Evolutionary conservation across 2,329 filamentous ascomycete species (phyloP).

Genomic region (Xylariaceae sp.): DNA sequence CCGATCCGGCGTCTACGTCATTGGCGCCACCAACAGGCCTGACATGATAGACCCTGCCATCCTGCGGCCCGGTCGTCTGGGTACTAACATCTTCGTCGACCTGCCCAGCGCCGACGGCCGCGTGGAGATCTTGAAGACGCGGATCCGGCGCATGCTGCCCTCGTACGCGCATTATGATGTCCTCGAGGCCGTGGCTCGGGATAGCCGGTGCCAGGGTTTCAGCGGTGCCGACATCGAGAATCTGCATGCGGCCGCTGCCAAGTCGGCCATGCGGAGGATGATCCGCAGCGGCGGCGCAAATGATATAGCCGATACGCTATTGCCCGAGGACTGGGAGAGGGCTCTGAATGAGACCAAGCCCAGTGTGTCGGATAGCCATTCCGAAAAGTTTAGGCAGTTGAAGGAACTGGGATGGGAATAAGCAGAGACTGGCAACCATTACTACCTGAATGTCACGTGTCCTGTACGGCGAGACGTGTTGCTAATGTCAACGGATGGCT

Average conservation of each 20-base stretch:
- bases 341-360: constrained; percentile 44
- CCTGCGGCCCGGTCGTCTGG: constrained; percentile 83
- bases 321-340: constrained; percentile 45
- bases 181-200: constrained; percentile 53
- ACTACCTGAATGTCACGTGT: too few relatives aligned
- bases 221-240: constrained; percentile 63
- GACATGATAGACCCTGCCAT: constrained; percentile 97
- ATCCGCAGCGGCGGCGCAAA: constrained; percentile 10
- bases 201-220: constrained; percentile 66
- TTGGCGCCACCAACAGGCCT: constrained; percentile 89
- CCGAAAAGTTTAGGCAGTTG: constrained; percentile 38
- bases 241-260: constrained; percentile 34
- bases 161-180: constrained; percentile 26
- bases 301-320: constrained; percentile 21
- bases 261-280: constrained; percentile 25
- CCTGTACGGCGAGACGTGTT: too few relatives aligned
- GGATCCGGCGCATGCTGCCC: constrained; percentile 34
- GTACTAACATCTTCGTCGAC: constrained; percentile 84
- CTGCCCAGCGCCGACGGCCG: constrained; percentile 73
- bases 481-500: not conserved
- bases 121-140: constrained; percentile 74
- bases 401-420: constrained; percentile 29
- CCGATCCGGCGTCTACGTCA: constrained; percentile 83
- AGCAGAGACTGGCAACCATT: not conserved
- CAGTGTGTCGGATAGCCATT: constrained; percentile 42